Base-by-base conservation (phyloP, 306 rosid genomes). In the Senna siamea region DNA sequence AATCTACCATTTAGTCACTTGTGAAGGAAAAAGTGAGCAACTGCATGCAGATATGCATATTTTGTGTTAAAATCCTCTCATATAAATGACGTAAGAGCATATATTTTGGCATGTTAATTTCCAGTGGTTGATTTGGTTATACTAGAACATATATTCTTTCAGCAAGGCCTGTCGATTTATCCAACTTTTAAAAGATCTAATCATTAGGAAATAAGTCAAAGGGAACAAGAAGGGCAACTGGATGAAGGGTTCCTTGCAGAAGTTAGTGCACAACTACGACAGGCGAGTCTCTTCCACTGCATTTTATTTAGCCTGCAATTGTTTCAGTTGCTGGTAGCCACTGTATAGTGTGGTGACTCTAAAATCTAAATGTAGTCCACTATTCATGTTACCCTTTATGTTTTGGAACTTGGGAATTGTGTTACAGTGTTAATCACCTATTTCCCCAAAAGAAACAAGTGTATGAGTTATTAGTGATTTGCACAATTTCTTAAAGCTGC, bases 241-340 rank as follows among this genome's bases (percentile, higher is more conserved):
- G 96, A 91, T 81, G 96, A 93, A 85, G 97, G 98, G 30, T 89
- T 91, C 80, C 98, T 93, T 80, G 82, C 98, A 2, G 94, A 93
- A 85, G 97, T 93, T 76, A 91, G 73, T 67, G 98, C 96, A 11
- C 98, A 93, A 79, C 87, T 91, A 59, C 85, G 97, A 73, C 97
- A 93, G 79, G 97, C 91, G 57, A 89, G 92, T 85, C 34, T 57
- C 15, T 61, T 70, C 38, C 13, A 18, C 54, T 62, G 52, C 62
- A 70, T 70, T 13, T 64, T 23, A 35, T 72, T 56, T 34, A 76
- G 40, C 61, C 66, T n/a, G 34, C 56, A 66, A 58, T 14, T 67
- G 34, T 54, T 62, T 44, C 46, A 72, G 18, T 72, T 73, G 46
- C 70, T 82, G 52, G 60, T 72, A 67, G 75, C 67, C 17, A 44